phyloP scores from a whole-genome alignment of 345 rosid species.

The Firmiana major region DNA sequence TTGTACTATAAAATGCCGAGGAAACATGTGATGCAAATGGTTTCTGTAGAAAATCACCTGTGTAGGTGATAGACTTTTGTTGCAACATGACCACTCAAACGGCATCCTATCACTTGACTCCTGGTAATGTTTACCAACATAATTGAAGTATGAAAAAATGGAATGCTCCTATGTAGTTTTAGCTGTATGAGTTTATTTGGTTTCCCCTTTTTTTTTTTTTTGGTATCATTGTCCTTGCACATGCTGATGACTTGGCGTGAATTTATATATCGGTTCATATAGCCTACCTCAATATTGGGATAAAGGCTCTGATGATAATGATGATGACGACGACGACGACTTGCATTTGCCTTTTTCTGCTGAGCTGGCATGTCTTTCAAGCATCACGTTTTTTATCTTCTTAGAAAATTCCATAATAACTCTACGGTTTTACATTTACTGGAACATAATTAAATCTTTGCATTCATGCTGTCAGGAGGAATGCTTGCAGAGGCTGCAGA shows the following conservation, averaged over 20 bases:
- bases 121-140: neutral
- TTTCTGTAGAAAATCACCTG: neutral
- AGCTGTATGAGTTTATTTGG: neutral
- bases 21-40: neutral
- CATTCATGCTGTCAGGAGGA: slow-evolving; percentile 63
- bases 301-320: too few relatives aligned
- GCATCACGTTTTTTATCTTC: neutral
- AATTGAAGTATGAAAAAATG: neutral
- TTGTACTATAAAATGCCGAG: neutral
- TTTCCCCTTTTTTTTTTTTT: neutral
- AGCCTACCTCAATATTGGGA: too few relatives aligned
- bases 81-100: neutral
- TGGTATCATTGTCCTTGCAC: neutral
- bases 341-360: neutral
- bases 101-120: neutral
- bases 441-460: neutral
- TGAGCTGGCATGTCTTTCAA: neutral
- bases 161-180: neutral
- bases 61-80: neutral
- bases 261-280: too few relatives aligned
- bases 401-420: neutral
- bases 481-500: slow-evolving; percentile 78
- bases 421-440: neutral
- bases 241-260: too few relatives aligned
- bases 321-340: too few relatives aligned